A percentile compares a stretch with the other conserved stretches of the same genome.
Evolutionary conservation across 208 protist genomes (phyloP).

Genomic region (Crithidia mellificae): DNA sequence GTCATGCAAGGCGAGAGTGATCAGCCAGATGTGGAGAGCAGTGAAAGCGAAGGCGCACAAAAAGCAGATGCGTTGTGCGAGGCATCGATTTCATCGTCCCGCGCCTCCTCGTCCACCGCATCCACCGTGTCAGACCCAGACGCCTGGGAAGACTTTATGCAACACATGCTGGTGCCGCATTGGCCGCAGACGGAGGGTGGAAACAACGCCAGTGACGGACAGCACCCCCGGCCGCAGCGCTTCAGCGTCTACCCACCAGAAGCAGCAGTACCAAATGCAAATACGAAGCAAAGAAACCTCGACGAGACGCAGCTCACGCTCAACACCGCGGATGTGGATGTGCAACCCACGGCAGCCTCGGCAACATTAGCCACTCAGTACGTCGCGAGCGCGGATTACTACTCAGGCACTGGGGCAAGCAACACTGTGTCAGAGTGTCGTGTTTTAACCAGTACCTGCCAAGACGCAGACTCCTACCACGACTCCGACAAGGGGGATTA

Average conservation of each 20-base stretch:
- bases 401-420: not conserved
- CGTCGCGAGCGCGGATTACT: constrained; percentile 22
- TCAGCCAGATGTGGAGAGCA: no score
- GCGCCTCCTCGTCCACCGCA: constrained; percentile 13
- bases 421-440: no score
- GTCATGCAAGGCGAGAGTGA: no score
- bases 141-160: constrained; percentile 28
- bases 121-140: constrained; percentile 32
- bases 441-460: not conserved
- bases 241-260: not conserved
- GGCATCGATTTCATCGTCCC: not conserved
- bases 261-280: no score
- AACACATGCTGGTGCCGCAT: constrained; percentile 3
- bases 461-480: constrained; percentile 1
- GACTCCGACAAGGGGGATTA: not conserved
- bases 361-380: constrained; percentile 5
- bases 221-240: not conserved
- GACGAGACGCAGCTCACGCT: not conserved
- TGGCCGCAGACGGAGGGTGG: not conserved
- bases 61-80: not conserved
- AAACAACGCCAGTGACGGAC: not conserved
- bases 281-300: no score
- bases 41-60: no score
- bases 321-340: constrained; percentile 26
- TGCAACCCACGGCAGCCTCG: not conserved